Conservation (phyloP, 1,139 yeast species). For the Zygosaccharomyces pseudobailii region DNA sequence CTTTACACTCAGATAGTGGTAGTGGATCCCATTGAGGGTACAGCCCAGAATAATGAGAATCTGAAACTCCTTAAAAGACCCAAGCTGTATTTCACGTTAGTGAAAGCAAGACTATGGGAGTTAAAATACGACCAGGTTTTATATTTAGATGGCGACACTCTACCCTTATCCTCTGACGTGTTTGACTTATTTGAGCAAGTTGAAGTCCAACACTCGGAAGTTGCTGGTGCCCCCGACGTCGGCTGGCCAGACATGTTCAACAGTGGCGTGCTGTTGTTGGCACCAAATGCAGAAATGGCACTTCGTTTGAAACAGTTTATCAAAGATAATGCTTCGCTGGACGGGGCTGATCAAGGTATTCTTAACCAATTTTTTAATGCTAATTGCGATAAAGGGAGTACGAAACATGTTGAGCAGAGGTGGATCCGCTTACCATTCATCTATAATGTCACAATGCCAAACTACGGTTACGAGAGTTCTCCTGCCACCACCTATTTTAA, state of each 20-base stretch:
- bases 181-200: constrained; percentile 22
- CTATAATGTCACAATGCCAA: constrained; percentile 76
- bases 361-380: constrained; percentile 72
- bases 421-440: constrained; percentile 77
- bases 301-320: constrained; percentile 42
- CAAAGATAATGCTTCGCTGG: constrained; percentile 51
- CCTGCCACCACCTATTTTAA: constrained; percentile 70
- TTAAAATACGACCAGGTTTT: constrained; percentile 59
- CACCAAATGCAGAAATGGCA: constrained; percentile 51
- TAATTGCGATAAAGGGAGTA: constrained; percentile 19
- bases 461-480: constrained; percentile 71
- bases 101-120: constrained; percentile 73
- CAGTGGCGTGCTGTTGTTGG: constrained; percentile 72
- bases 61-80: constrained; percentile 57
- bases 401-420: constrained; percentile 16
- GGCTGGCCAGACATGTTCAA: constrained; percentile 97
- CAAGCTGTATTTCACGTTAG: constrained; percentile 64
- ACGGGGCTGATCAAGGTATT: constrained; percentile 95
- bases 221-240: constrained; percentile 80
- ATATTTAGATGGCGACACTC: constrained; percentile 78
- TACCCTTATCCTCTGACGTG: constrained; percentile 45
- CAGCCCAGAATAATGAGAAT: constrained; percentile 35
- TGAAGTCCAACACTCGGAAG: constrained; percentile 31
- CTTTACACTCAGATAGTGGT: constrained; percentile 33
- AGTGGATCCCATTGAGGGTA: constrained; percentile 26